Evolutionary conservation across 441 rosid species (phyloP), one percentile per base, ranked within the genome.

Genomic region (Gossypium lobatum): DNA sequence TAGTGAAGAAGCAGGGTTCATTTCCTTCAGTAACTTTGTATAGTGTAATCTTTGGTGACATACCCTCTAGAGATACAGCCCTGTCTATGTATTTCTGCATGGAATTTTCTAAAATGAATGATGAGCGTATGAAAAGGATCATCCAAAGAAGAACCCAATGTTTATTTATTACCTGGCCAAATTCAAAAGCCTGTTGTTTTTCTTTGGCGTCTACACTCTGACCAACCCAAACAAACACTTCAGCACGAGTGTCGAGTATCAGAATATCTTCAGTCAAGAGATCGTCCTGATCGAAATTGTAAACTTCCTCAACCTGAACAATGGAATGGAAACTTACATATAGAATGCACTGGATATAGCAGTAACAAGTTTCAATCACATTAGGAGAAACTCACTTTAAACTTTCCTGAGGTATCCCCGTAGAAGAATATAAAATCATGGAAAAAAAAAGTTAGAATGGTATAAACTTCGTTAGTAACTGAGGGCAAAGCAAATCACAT

Each of bases 151-250:
- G 73, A 31, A 39, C 34, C 5, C 57, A 57, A 26, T 28, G 6
- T 74, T 79, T 18, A 53, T 52, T 25, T n/a, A 69, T 10, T 87
- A 93, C 98, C 95, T 88, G 95, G 79, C 97, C 98, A 86, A 93
- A 77, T 71, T 91, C 97, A 73, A 93, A 92, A 69, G 89, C 97
- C 80, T 67, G 84, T 84, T 89, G 97, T 85, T 93, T 95, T 83
- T 93, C 98, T 80, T 85, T 91, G 57, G 91, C 54, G 73, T 95
- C 97, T 21, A 83, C 94, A 17, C 83, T 89, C 55, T 91, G 96
- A 76, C 99, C 99, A 76, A 92, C 90, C 99, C 99, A 95, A 73
- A 93, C 88, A 86, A 93, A 93, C 75, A 93, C 97, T 81, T 93
- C 99, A 75, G 96, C 92, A 80, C 85, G 94, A 2, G 98, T 91